A percentile compares a stretch with the other conserved stretches of the same genome.
Evolutionary conservation across 2,329 filamentous ascomycete genomes (phyloP).

Genomic region (Parastagonospora nodorum): DNA sequence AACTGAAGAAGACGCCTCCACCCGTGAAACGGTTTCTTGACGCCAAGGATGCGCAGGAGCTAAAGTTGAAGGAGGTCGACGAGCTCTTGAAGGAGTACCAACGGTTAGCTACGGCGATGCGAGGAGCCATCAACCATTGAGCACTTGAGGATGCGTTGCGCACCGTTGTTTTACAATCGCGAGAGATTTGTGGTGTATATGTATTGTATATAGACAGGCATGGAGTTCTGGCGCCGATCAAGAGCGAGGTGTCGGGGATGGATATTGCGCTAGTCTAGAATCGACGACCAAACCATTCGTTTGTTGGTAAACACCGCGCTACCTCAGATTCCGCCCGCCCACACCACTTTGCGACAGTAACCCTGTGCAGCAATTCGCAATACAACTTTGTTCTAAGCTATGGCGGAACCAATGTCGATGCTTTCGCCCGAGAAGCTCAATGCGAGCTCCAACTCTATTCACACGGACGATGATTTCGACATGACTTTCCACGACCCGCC

Average conservation of each 20-base stretch:
- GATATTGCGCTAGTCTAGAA: too few species aligned
- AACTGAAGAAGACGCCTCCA: constrained; percentile 52
- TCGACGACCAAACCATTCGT: too few species aligned
- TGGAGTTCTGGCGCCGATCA: too few species aligned
- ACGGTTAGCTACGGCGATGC: constrained; percentile 51
- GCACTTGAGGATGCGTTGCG: not conserved
- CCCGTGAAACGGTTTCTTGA: constrained; percentile 55
- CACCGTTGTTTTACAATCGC: not conserved
- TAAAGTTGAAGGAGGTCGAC: constrained; percentile 55
- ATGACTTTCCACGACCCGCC: constrained; percentile 49
- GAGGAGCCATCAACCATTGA: constrained; percentile 48
- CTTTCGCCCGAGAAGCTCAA: constrained; percentile 40
- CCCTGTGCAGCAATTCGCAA: constrained; percentile 15
- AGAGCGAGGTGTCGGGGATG: too few species aligned
- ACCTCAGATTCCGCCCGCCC: too few species aligned
- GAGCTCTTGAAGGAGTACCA: constrained; percentile 52
- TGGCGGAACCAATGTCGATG: constrained; percentile 40
- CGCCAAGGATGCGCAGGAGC: constrained; percentile 50
- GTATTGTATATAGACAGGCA: too few species aligned
- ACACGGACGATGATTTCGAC: constrained; percentile 38
- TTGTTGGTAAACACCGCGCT: too few species aligned
- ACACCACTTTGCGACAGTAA: constrained; percentile 16
- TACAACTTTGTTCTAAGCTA: constrained; percentile 13
- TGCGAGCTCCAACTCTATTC: constrained; percentile 21
- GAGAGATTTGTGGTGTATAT: too few species aligned